Evolutionary conservation across 768 basidiomycete species (phyloP), one percentile per base, ranked within the genome.

Genomic region (Candolleomyces aberdarensis): DNA sequence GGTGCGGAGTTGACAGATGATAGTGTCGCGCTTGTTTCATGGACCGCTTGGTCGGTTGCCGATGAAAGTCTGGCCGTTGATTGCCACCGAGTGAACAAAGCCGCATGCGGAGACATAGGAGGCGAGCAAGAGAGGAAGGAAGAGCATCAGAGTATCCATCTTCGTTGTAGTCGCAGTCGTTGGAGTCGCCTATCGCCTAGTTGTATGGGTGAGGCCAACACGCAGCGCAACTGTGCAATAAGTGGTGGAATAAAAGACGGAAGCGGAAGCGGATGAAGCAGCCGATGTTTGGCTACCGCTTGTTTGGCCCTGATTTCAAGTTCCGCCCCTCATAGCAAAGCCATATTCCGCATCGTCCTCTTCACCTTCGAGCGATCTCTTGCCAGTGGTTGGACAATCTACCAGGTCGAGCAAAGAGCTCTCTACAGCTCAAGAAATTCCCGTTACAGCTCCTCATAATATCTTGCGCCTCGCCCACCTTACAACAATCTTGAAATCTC

Each of bases 91-190:
- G 41, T 68, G 52, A 40, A 83, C 70, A 67, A 76, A 74, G 4
- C 82, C 82, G 55, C 83, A 82, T 0, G 79, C 81, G 1, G 75
- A 73, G 36, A 75, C 78, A 58, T 68, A 76, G 39, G 75, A 64
- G 11, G 75, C 72, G 6, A 72, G 64, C 55, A 76, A 64, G 57
- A 78, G 74, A 15, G 76, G 29, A 51, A 77, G 57, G 61, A 49
- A 41, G 19, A 75, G 44, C 55, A 68, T 58, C 52, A 66, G 60
- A 17, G 68, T 63, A 64, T 70, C 70, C 74, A 72, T 71, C 50
- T 61, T 69, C 31, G 56, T 58, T 3, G 22, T 1, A n/a, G 43
- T 50, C 15, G 6, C 5, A 19, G 17, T 3, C 1, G 51, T 29
- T 22, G 29, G 51, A 31, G 51, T 52, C 22, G 11, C 13, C 17